Percentiles rank a stretch among this genome's conserved stretches.
Evolutionary conservation across 163 green algal species (phyloP).

Genomic region (Volvox carteri): DNA sequence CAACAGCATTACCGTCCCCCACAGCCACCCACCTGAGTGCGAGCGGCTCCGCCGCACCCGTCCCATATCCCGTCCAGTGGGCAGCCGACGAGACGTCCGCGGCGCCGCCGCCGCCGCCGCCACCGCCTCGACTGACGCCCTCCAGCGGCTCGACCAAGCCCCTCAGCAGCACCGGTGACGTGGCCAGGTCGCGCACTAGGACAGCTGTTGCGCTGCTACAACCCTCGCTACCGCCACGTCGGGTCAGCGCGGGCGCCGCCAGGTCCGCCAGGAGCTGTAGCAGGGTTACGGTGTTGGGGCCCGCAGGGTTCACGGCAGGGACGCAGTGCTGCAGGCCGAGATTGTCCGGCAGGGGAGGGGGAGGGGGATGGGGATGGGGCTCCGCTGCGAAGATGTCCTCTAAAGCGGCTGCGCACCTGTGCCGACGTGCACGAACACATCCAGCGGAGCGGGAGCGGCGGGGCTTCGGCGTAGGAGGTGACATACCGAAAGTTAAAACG

Average conservation of each 20-base stretch:
- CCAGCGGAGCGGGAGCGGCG: not conserved
- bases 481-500: too few species aligned
- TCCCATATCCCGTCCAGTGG: not conserved
- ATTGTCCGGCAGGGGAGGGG: not conserved
- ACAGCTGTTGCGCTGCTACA: not conserved
- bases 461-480: not conserved
- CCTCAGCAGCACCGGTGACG: not conserved
- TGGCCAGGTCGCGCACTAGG: not conserved
- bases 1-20: too few species aligned
- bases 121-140: not conserved
- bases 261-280: conserved; percentile 30
- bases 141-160: not conserved
- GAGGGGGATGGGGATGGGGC: not conserved
- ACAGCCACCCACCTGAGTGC: not conserved
- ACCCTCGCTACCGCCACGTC: not conserved
- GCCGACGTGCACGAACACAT: too few species aligned
- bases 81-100: too few species aligned
- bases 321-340: too few species aligned
- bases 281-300: not conserved
- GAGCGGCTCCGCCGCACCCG: not conserved
- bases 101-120: not conserved
- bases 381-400: not conserved
- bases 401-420: conserved; percentile 1
- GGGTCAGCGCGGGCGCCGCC: not conserved
- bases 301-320: not conserved